These are phyloP conservation scores for Cucumis sativus DNA, from an alignment of 306 rosid species.

Conservation along the genomic window DNA sequence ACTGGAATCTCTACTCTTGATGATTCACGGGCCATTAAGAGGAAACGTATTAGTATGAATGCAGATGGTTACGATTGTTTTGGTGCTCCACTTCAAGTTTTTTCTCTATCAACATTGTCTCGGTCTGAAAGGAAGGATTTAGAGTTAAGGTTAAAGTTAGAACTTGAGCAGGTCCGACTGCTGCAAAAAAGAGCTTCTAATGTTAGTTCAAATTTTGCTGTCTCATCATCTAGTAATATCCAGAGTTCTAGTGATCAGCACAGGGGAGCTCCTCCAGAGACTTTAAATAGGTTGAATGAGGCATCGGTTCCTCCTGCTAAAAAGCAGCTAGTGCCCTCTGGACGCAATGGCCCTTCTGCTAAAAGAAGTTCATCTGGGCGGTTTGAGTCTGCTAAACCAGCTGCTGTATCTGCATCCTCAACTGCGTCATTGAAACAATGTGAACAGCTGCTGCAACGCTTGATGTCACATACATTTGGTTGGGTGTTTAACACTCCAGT, in stretches of 20 bases:
- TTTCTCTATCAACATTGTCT: conserved; percentile 48
- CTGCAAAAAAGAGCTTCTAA: conserved; percentile 47
- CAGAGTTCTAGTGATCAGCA: conserved; percentile 52
- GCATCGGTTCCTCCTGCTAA: conserved; percentile 33
- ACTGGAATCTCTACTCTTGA: conserved; percentile 36
- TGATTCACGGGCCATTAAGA: conserved; percentile 51
- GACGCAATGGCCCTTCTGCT: conserved; percentile 43
- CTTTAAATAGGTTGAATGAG: conserved; percentile 20
- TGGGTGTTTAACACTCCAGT: conserved; percentile 80
- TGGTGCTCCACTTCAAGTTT: conserved; percentile 43
- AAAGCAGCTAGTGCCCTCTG: conserved; percentile 45
- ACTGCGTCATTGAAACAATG: conserved; percentile 49
- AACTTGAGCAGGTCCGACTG: conserved; percentile 60
- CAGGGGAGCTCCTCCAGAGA: conserved; percentile 38
- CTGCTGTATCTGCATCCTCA: conserved; percentile 26
- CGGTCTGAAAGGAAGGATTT: conserved; percentile 56
- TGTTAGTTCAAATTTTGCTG: conserved; percentile 21
- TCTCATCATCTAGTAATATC: conserved; percentile 52
- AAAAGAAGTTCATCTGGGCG: conserved; percentile 32
- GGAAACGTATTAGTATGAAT: conserved; percentile 48
- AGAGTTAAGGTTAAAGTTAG: conserved; percentile 46
- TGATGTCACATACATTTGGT: conserved; percentile 42
- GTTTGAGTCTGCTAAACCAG: conserved; percentile 30
- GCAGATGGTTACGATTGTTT: conserved; percentile 36
- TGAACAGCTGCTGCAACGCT: conserved; percentile 34